Base-by-base conservation (phyloP, 768 basidiomycete species). In the Piloderma croceum region DNA sequence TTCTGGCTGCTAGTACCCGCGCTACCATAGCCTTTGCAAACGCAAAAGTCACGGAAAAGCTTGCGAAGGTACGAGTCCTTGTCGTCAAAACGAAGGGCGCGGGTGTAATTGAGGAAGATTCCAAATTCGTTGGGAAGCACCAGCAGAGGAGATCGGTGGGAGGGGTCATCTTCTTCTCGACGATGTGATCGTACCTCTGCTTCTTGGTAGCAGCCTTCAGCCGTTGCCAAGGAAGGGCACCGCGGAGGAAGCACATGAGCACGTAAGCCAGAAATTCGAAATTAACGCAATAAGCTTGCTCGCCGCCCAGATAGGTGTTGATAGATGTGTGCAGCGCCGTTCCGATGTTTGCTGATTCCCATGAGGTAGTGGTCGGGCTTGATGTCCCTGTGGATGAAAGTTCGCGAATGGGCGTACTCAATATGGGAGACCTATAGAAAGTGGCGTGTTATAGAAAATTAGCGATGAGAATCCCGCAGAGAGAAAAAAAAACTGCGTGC, bases 131-230 rank as follows among this genome's bases (percentile, higher is more conserved):
- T 93, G 47, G 96, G 79, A 96, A 98, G n/a, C 90, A 91, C 51
- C 94, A 92, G 73, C 94, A 98, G 21, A 99, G 81, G 43, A 94
- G 74, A 61, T 98, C 92, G 37, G 90, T 93, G 11, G 92, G 90
- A 0, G 92, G 96, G 25, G 96, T 97, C 92, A 99, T 98, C 81
- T 99, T 99, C 81, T 99, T 99, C 71, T 99, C 96, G 96, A 99
- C 98, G 71, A 99, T 99, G 45, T 96, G 85, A 67, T 98, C 96
- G 66, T 98, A 98, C 73, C 98, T 99, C 76, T 99, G 96, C 80
- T 99, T 99, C 90, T 99, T 99, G 44, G 96, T 99, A 29, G 94
- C 94, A 45, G 96, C 96, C 73, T 99, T 99, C 61, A 99, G 80
- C 44, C 96, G 96, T 65, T 99, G 96, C 94, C 94, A 99, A 23